Base-by-base conservation (phyloP, 768 basidiomycete species). In the Strobilomyces echinocephalus region DNA sequence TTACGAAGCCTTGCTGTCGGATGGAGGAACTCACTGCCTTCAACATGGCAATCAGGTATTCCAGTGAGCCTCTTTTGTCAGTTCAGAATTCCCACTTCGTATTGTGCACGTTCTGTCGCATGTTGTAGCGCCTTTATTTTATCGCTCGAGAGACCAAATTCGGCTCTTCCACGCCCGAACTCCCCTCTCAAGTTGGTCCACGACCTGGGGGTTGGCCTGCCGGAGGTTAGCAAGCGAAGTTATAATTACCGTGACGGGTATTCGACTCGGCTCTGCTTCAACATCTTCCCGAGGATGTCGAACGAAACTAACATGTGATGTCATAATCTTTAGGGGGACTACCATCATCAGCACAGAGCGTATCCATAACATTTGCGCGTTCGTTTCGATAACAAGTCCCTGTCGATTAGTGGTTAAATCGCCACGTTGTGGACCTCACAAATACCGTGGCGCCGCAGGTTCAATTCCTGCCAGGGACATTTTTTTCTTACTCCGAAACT, bases 321-420 rank as follows among this genome's bases (percentile, higher is more conserved):
- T n/a, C n/a, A n/a, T n/a, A n/a, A n/a, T n/a, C n/a, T n/a, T n/a
- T n/a, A n/a, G n/a, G n/a, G n/a, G n/a, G n/a, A n/a, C n/a, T n/a
- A n/a, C n/a, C n/a, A n/a, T n/a, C n/a, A n/a, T n/a, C n/a, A n/a
- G n/a, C n/a, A n/a, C n/a, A n/a, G n/a, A 20, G 20, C 12, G 8
- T 28, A 16, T 21, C 16, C 15, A 39, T 46, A 5, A 3, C 1
- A 1, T n/a, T 7, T 14, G 4, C 20, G 18, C 16, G 30, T 6
- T 30, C 28, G 3, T 0, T 18, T 10, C 34, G 8, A 2, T 6
- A 26, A n/a, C 28, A 60, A 59, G 71, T 73, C 72, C 70, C 59
- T 72, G 70, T 72, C 72, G 72, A 72, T 72, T 72, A 73, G 70
- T 72, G 70, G 70, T 73, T 69, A 72, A 73, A 72, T 72, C 70